Conservation (phyloP, 148 eudicot species). For the Rhododendron molle region DNA sequence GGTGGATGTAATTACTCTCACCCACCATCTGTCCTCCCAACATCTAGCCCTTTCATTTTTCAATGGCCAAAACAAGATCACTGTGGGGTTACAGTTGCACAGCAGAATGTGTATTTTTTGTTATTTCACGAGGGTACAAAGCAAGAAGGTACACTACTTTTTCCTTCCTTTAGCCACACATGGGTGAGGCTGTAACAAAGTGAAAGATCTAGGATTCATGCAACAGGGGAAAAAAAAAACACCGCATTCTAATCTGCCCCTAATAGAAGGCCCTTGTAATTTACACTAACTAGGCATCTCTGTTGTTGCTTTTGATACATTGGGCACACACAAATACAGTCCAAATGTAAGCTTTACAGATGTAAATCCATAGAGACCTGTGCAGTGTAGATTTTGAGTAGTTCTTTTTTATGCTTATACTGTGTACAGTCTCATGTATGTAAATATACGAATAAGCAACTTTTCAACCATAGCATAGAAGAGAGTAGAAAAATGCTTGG, state of each 20-base stretch:
- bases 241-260: not conserved
- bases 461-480: not conserved
- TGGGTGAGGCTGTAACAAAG: not conserved
- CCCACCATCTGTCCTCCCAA: not conserved
- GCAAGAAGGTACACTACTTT: not conserved
- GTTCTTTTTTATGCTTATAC: not conserved
- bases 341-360: too few species aligned
- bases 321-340: not conserved
- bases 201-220: not conserved
- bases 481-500: not conserved
- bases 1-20: constrained; percentile 4
- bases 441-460: not conserved
- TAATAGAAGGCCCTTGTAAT: not conserved
- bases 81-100: not conserved
- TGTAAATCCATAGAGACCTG: not conserved
- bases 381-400: not conserved
- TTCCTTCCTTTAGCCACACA: not conserved
- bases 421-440: not conserved
- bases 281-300: not conserved
- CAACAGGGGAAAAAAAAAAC: not conserved
- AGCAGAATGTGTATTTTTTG: not conserved
- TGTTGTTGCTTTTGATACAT: not conserved
- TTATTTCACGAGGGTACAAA: not conserved
- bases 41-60: not conserved
- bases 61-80: not conserved